A percentile compares a stretch with the other conserved stretches of the same genome.
These are phyloP conservation scores for Coffea canephora DNA, from an alignment of 257 asterid genomes.

Conservation along the genomic window DNA sequence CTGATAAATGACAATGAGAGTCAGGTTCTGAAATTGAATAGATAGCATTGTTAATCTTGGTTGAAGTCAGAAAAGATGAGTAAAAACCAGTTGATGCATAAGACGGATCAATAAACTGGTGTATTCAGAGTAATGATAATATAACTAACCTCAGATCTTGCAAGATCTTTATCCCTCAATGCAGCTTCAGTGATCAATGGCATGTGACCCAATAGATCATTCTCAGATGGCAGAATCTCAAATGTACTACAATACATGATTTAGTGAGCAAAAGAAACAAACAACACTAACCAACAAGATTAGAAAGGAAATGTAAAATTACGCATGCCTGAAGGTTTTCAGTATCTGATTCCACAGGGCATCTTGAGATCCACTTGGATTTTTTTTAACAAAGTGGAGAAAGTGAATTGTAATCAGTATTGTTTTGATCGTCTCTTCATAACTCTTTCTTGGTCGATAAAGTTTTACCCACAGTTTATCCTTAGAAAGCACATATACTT, in stretches of 20 bases:
- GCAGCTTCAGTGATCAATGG: slow-evolving; percentile 46
- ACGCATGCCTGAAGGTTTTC: slow-evolving; percentile 39
- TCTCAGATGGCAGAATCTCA: slow-evolving; percentile 56
- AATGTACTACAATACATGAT: slow-evolving; percentile 40
- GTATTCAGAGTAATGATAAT: neutral
- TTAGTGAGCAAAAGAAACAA: slow-evolving; percentile 14
- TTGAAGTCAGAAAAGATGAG: neutral
- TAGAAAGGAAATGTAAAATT: slow-evolving; percentile 1
- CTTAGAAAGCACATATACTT: slow-evolving; percentile 43
- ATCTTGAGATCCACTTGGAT: slow-evolving; percentile 34
- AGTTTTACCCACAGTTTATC: slow-evolving; percentile 57
- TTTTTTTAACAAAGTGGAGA: slow-evolving; percentile 52
- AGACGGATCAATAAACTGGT: slow-evolving; percentile 11
- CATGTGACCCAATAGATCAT: slow-evolving; percentile 56
- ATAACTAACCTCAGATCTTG: slow-evolving; percentile 47
- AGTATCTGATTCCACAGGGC: slow-evolving; percentile 47
- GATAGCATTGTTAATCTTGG: neutral
- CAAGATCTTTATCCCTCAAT: slow-evolving; percentile 48
- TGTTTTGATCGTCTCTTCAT: slow-evolving; percentile 35
- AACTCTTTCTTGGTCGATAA: slow-evolving; percentile 47
- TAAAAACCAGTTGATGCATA: slow-evolving; percentile 1
- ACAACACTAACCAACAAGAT: neutral
- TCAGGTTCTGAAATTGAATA: too few species aligned
- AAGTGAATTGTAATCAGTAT: slow-evolving; percentile 45
- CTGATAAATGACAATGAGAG: neutral